These are phyloP conservation scores for Penicillium decumbens DNA, from an alignment of 2,329 filamentous ascomycete genomes.

Conservation along the genomic window DNA sequence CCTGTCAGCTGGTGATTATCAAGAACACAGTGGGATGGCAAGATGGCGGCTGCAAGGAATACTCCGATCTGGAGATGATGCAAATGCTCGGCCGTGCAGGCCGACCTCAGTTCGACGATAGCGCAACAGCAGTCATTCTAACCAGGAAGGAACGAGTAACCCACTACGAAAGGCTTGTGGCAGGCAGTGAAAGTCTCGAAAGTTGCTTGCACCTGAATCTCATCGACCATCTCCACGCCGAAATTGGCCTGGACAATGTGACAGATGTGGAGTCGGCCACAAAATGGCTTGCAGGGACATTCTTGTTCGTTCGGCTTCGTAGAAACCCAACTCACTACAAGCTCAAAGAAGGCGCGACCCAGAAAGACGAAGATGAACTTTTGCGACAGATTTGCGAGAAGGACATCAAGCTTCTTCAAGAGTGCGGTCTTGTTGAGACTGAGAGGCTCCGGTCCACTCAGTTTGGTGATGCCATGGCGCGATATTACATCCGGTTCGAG, in stretches of 20 bases:
- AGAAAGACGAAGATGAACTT: constrained; percentile 55
- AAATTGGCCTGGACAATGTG: constrained; percentile 72
- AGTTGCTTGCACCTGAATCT: constrained; percentile 74
- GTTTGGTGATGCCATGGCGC: constrained; percentile 75
- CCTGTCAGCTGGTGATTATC: constrained; percentile 75
- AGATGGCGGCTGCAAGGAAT: constrained; percentile 60
- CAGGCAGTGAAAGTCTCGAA: constrained; percentile 68
- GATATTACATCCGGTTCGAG: constrained; percentile 72
- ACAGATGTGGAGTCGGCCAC: constrained; percentile 60
- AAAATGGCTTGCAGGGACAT: constrained; percentile 71
- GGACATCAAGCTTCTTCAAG: constrained; percentile 61
- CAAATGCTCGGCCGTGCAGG: constrained; percentile 86
- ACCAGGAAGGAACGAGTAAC: constrained; percentile 61
- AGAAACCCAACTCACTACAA: constrained; percentile 68
- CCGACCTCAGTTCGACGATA: constrained; percentile 75
- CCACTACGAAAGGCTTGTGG: constrained; percentile 68
- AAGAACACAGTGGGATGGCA: constrained; percentile 71
- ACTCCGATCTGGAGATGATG: constrained; percentile 79
- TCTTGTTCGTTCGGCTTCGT: constrained; percentile 68
- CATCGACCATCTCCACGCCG: constrained; percentile 78
- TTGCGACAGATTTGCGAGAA: constrained; percentile 67
- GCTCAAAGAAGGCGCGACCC: constrained; percentile 51
- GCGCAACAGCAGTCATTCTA: constrained; percentile 72
- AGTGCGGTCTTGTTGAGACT: constrained; percentile 53
- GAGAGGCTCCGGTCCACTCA: constrained; percentile 59